phyloP scores from a whole-genome alignment of 1,139 yeast genomes.

The Wickerhamiella infanticola region DNA sequence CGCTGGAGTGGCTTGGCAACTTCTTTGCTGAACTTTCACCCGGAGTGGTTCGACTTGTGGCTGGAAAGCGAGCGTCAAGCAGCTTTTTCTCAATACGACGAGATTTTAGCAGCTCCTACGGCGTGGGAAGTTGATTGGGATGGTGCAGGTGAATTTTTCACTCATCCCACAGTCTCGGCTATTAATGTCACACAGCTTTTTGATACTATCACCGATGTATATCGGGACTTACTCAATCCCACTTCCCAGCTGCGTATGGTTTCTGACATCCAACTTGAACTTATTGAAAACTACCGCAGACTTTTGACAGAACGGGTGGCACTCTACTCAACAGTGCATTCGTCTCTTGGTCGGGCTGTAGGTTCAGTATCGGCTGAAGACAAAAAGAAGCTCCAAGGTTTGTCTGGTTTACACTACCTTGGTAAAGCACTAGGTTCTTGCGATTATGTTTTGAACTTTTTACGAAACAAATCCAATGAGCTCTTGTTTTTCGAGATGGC shows the following conservation, averaged over 20 bases:
- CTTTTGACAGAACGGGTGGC: slow-evolving; percentile 33
- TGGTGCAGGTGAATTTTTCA: slow-evolving; percentile 33
- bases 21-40: slow-evolving; percentile 30
- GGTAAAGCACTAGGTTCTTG: slow-evolving; percentile 49
- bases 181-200: slow-evolving; percentile 45
- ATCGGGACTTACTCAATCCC: slow-evolving; percentile 39
- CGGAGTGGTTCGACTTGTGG: slow-evolving; percentile 44
- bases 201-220: slow-evolving; percentile 52
- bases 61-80: slow-evolving; percentile 40
- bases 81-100: slow-evolving; percentile 34
- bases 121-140: slow-evolving; percentile 52
- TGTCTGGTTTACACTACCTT: slow-evolving; percentile 37
- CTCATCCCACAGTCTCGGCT: slow-evolving; percentile 55
- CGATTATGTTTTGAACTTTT: slow-evolving; percentile 34
- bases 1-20: slow-evolving; percentile 47
- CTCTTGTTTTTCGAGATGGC: slow-evolving; percentile 39
- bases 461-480: slow-evolving; percentile 52
- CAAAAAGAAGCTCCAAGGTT: slow-evolving; percentile 29
- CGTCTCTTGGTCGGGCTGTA: slow-evolving; percentile 25
- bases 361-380: slow-evolving; percentile 26
- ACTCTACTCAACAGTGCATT: slow-evolving; percentile 35
- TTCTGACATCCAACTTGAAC: slow-evolving; percentile 49
- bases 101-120: slow-evolving; percentile 36
- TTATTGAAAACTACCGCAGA: slow-evolving; percentile 45
- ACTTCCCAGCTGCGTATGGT: slow-evolving; percentile 55